These are phyloP conservation scores for Trametes gibbosa DNA, from an alignment of 768 basidiomycete species.

Conservation along the genomic window DNA sequence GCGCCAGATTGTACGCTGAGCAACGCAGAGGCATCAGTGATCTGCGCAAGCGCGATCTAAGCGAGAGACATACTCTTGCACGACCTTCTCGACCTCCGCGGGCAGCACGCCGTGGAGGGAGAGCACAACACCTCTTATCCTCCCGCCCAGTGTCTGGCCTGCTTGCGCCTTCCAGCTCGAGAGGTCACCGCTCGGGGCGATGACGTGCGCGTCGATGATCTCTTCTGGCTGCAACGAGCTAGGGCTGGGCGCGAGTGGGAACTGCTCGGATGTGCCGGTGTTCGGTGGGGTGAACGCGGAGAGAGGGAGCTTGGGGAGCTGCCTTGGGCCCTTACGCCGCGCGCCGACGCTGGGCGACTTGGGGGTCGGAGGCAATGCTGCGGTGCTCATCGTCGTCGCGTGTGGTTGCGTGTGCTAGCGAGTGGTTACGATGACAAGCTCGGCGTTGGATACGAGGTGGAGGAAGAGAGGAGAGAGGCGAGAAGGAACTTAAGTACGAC, in stretches of 20 bases:
- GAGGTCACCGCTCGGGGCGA: constrained; percentile 41
- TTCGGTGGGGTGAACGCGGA: constrained; percentile 76
- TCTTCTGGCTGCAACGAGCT: constrained; percentile 58
- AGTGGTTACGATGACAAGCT: neutral
- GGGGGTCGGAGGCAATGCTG: constrained; percentile 20
- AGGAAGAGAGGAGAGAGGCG: neutral
- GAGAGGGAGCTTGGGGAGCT: constrained; percentile 67
- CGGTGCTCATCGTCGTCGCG: constrained; percentile 13
- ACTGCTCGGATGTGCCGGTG: constrained; percentile 61
- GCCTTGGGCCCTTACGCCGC: constrained; percentile 62
- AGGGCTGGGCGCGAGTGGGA: constrained; percentile 68
- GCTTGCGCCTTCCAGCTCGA: constrained; percentile 53
- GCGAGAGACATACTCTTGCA: constrained; percentile 45
- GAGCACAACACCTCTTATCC: constrained; percentile 57
- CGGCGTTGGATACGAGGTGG: neutral
- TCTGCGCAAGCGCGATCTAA: constrained; percentile 8
- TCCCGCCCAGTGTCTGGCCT: constrained; percentile 42
- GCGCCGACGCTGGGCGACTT: constrained; percentile 42
- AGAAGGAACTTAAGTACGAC: constrained; percentile 1
- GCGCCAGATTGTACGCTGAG: constrained; percentile 13
- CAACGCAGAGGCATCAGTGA: neutral
- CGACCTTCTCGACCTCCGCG: constrained; percentile 41
- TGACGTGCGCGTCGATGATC: constrained; percentile 69
- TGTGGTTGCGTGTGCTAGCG: neutral
- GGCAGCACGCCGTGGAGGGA: constrained; percentile 38